Base-by-base conservation (phyloP, 2,329 filamentous ascomycete genomes). In the Neoarthrinium moseri region DNA sequence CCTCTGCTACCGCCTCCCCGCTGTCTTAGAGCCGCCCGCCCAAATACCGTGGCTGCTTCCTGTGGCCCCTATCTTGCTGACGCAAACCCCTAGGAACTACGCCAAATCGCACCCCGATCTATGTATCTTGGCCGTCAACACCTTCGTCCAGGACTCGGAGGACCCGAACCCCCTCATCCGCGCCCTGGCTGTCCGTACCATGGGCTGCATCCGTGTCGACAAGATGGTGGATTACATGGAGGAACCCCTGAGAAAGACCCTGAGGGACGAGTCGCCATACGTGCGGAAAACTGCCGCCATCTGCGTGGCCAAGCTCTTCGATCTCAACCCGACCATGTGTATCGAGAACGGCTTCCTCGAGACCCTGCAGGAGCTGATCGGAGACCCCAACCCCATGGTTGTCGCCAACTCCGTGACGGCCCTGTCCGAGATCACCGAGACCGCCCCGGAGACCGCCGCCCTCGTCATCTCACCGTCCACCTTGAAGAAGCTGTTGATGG, bases 171-270 rank as follows among this genome's bases (percentile, higher is more conserved):
- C 94, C 12, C 80, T 99, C 20, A 90, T 99, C 61, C 80, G 94
- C 75, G 94, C 94, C 41, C 79, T 99, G 42, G 94, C 94, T 45
- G 95, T 99, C 66, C 83, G 94, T 59, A 99, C 94, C 26, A 99
- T 99, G 94, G 94, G 94, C 32, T 97, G 94, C 63, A 97, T 99
- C 60, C 79, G 94, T 46, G 94, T 99, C 46, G 94, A 97, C 58
- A 99, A 99, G 71, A 99, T 99, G 90, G 90, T 97, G 54, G 94
- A 99, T 65, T 99, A 99, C 68, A 97, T 99, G 92, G 94, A 97
- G 68, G 94, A 99, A 62, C 94, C 94, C 12, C 71, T 99, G 52
- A 83, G 94, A 58, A 99, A 99, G 73, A 99, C 94, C 11, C 75
- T 99, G 56, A 84, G 91, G 67, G 94, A 99, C 71, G 94, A 99